Percentiles rank a stretch among this genome's conserved stretches.
Conservation (phyloP, 345 rosid genomes). For the Physaria fendleri region DNA sequence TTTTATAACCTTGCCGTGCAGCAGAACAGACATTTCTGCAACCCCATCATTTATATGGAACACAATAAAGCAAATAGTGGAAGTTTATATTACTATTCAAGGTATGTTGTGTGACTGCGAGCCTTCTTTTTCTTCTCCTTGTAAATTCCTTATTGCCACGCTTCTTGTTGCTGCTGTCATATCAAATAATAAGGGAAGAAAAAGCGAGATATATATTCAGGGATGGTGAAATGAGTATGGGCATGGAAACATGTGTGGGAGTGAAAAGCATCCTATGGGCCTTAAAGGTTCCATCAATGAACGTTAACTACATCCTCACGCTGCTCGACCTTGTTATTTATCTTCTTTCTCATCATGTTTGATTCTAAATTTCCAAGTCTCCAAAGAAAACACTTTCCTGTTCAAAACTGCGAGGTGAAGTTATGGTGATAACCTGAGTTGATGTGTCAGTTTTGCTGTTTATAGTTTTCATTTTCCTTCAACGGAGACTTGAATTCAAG, state of each 20-base stretch:
- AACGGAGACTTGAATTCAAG: too few species aligned
- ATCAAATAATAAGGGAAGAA: too few species aligned
- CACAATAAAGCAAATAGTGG: background rate
- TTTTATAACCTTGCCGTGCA: background rate
- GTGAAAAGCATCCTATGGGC: slow-evolving; percentile 45
- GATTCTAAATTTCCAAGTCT: background rate
- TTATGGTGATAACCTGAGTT: background rate
- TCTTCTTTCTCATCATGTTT: slow-evolving; percentile 9
- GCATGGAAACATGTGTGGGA: too few species aligned
- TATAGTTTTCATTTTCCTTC: too few species aligned
- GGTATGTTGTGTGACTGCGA: too few species aligned
- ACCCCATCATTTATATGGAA: background rate
- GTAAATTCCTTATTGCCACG: too few species aligned
- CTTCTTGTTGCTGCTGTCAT: too few species aligned
- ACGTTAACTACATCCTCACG: slow-evolving; percentile 57
- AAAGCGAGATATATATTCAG: too few species aligned
- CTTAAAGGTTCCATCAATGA: slow-evolving; percentile 74
- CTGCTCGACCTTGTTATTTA: background rate
- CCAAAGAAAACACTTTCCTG: background rate
- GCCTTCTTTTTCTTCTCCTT: too few species aligned
- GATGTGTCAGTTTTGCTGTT: too few species aligned
- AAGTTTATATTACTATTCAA: too few species aligned
- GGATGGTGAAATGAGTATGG: too few species aligned
- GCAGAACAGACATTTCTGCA: background rate
- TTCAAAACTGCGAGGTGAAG: background rate